Evolutionary conservation across 2,329 filamentous ascomycete genomes (phyloP).

Genomic region (Exophiala sp.): DNA sequence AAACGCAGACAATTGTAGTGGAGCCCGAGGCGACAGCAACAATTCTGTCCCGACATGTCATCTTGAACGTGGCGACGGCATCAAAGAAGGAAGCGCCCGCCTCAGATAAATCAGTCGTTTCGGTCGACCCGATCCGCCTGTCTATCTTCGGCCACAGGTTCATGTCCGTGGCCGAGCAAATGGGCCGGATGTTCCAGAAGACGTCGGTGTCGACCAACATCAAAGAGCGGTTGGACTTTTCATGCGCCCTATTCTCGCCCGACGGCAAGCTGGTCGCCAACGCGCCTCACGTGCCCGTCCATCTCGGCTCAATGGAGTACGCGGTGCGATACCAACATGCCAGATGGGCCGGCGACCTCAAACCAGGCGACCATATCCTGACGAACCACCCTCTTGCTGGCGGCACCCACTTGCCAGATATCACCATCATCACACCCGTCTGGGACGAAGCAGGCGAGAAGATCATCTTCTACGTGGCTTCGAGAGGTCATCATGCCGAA

Average conservation of each 20-base stretch:
- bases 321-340: slow-evolving; percentile 71
- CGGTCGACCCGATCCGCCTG: slow-evolving; percentile 69
- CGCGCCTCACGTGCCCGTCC: slow-evolving; percentile 72
- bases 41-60: slow-evolving; percentile 28
- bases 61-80: slow-evolving; percentile 34
- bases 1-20: slow-evolving; percentile 45
- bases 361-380: slow-evolving; percentile 69
- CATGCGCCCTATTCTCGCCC: slow-evolving; percentile 72
- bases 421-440: slow-evolving; percentile 69
- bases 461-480: slow-evolving; percentile 74
- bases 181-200: slow-evolving; percentile 73
- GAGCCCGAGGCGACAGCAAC: slow-evolving; percentile 36
- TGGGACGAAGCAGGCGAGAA: slow-evolving; percentile 60
- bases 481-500: slow-evolving; percentile 67
- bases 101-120: slow-evolving; percentile 45
- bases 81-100: too few relatives aligned
- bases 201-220: slow-evolving; percentile 75
- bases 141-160: slow-evolving; percentile 76
- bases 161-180: slow-evolving; percentile 81
- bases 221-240: slow-evolving; percentile 74
- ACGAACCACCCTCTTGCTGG: slow-evolving; percentile 75
- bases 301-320: slow-evolving; percentile 79
- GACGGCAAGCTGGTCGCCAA: slow-evolving; percentile 63
- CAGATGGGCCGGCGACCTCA: slow-evolving; percentile 62
- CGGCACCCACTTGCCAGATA: slow-evolving; percentile 74